phyloP scores from a whole-genome alignment of 1,284 basidiomycete genomes.

The Ganoderma boninense region DNA sequence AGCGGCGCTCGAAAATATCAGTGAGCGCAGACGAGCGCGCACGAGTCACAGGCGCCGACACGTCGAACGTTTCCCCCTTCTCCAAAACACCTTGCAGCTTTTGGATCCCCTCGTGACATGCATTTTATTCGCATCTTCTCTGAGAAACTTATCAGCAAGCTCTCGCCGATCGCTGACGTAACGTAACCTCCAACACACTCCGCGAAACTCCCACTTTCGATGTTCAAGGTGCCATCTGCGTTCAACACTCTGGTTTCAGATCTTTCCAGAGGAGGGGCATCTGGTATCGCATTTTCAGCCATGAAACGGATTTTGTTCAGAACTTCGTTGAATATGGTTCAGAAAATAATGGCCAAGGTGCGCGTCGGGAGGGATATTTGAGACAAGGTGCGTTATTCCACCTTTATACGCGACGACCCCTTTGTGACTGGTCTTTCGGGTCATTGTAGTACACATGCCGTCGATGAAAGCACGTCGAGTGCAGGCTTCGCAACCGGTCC shows the following conservation, averaged over 20 bases:
- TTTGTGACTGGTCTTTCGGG: neutral
- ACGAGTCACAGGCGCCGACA: neutral
- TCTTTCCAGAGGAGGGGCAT: neutral
- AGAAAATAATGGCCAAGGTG: neutral
- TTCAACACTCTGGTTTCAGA: neutral
- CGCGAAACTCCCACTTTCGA: neutral
- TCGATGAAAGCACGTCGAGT: neutral
- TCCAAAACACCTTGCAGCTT: neutral
- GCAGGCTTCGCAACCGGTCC: neutral
- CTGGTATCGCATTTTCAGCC: neutral
- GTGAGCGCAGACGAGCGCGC: neutral
- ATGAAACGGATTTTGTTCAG: neutral
- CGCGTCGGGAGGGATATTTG: neutral
- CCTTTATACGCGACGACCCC: neutral
- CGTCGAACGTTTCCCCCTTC: neutral
- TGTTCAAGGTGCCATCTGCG: neutral
- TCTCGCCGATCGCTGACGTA: neutral
- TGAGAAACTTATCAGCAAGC: neutral
- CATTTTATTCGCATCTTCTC: neutral
- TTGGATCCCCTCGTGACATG: neutral
- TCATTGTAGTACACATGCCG: neutral
- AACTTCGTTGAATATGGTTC: neutral
- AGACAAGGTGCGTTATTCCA: neutral
- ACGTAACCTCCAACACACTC: neutral
- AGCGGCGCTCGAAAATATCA: neutral